A percentile compares a stretch with the other conserved stretches of the same genome.
Evolutionary conservation across 208 protist species (phyloP).

Genomic region (Acanthamoeba lenticulata): DNA sequence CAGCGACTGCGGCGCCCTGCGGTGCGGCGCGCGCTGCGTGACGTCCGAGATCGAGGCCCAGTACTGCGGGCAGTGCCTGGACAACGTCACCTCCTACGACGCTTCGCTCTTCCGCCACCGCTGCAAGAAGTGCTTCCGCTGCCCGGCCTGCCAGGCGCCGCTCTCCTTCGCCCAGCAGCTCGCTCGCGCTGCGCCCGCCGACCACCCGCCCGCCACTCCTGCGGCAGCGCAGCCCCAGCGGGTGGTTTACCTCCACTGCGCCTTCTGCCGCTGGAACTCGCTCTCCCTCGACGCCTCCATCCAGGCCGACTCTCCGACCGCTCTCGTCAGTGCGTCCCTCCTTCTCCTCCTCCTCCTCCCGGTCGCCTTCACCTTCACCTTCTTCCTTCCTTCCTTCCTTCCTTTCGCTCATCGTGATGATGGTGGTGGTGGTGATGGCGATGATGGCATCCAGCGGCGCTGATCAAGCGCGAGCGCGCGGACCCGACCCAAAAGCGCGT

Average conservation of each 20-base stretch:
- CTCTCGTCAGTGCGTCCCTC: not conserved
- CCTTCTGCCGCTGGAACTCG: slow-evolving; percentile 46
- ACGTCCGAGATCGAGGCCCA: not conserved
- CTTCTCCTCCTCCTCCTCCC: too few species aligned
- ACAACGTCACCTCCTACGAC: slow-evolving; percentile 46
- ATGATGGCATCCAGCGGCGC: not conserved
- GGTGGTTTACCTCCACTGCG: slow-evolving; percentile 47
- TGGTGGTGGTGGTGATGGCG: too few species aligned
- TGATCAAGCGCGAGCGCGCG: not conserved
- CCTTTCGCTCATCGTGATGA: too few species aligned
- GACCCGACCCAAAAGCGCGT: slow-evolving; percentile 18
- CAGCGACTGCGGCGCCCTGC: not conserved
- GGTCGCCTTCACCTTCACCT: not conserved
- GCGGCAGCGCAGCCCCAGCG: not conserved
- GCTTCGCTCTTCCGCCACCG: slow-evolving; percentile 1
- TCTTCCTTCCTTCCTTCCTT: too few species aligned
- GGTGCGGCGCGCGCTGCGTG: not conserved
- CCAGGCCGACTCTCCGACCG: not conserved
- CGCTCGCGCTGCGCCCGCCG: not conserved
- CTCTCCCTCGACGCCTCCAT: not conserved
- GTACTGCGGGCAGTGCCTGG: slow-evolving; percentile 33
- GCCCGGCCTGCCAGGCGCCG: not conserved
- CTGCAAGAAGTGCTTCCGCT: slow-evolving; percentile 54
- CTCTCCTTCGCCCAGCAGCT: slow-evolving; percentile 35
- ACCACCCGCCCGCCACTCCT: not conserved